Evolutionary conservation across 2,329 filamentous ascomycete genomes (phyloP), one percentile per base, ranked within the genome.

Genomic region (Arthrobotrys pseudoclavata): DNA sequence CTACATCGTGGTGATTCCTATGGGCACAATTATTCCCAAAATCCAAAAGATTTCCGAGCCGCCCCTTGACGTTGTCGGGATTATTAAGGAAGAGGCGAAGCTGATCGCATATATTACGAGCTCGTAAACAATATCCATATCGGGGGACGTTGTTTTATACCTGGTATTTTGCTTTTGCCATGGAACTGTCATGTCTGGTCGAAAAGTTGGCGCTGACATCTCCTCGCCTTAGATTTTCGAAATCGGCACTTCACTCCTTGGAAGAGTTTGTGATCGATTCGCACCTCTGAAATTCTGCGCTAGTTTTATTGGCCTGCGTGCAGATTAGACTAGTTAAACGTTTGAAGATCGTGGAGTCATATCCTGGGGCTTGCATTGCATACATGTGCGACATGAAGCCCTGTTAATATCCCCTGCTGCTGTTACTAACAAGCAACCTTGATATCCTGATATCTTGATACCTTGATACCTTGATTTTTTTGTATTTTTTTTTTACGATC

Each of bases 81-180:
- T 20, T 24, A 24, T 57, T 64, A 26, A 40, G 68, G 57, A 64
- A 48, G 68, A 57, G 68, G 57, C 47, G 45, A 71, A 57, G 68
- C 24, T 18, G 57, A 55, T 64, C 60, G 34, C 26, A 26, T 53
- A 24, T 63, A 24, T 40, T 7, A 50, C 22, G 7, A 7, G 45
- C 45, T 66, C 20, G 29, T 66, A 26, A 52, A 48, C 7, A 50
- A 22, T 52, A 42, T 55, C 63, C 47, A 13, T 13, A 42, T 34
- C 47, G 52, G 52, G 29, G 22, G 42, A 13, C n/a, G 42, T 45
- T 22, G 47, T 42, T n/a, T 55, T 40, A 31, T 29, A 60, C 7
- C 29, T 31, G 10, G 9, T 3, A 5, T 60, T 22, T 60, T 60
- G 53, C 53, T 60, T 60, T 40, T 60, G n/a, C 18, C 18, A 22